phyloP scores from a whole-genome alignment of 2,329 filamentous ascomycete genomes.

The Talaromyces atroroseus region DNA sequence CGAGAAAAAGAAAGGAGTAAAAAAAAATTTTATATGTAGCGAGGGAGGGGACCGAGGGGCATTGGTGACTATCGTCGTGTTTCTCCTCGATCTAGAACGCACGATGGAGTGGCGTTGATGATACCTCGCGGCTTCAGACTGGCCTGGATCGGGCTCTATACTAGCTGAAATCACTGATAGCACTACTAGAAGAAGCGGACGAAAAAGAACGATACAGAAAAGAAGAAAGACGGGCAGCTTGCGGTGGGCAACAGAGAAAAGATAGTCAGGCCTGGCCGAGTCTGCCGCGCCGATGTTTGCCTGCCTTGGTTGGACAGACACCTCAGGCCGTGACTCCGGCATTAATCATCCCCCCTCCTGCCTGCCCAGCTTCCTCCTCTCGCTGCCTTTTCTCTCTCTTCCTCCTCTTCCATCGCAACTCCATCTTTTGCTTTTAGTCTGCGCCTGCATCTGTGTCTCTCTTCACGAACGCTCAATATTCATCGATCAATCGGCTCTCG shows the following conservation, averaged over 20 bases:
- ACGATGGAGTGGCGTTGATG: not conserved
- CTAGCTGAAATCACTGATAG: not conserved
- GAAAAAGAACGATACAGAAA: not conserved
- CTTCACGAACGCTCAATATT: not conserved
- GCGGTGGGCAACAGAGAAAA: not conserved
- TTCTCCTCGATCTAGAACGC: constrained; percentile 5
- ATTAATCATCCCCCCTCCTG: not conserved
- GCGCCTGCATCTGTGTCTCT: not conserved
- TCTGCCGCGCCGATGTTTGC: not conserved
- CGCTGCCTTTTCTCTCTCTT: constrained; percentile 9
- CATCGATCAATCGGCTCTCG: not conserved
- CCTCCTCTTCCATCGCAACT: constrained; percentile 12
- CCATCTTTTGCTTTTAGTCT: not conserved
- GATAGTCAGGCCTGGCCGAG: not conserved
- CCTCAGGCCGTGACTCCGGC: not conserved
- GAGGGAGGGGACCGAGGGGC: constrained; percentile 13
- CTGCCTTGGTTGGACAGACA: not conserved
- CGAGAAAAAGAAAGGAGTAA: not conserved
- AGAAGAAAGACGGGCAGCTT: not conserved
- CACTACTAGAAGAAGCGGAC: not conserved
- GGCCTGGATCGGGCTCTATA: not conserved
- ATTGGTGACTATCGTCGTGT: not conserved
- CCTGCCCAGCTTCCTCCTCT: not conserved
- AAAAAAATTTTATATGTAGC: not conserved
- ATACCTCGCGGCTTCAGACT: not conserved